Base-by-base conservation (phyloP, 2,329 filamentous ascomycete species). In the Diaporthe longicolla region DNA sequence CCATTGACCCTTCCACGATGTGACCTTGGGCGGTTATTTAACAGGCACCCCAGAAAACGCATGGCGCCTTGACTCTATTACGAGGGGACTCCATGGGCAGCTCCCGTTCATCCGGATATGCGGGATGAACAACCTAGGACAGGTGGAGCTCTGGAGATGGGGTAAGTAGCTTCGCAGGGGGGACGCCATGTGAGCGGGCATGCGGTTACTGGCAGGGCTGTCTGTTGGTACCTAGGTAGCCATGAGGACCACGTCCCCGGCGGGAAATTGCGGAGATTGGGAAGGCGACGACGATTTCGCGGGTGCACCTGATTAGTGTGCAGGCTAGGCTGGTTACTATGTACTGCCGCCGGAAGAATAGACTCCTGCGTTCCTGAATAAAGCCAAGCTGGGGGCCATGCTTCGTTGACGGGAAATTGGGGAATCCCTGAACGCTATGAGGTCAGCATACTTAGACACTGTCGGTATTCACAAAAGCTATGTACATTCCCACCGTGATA, bases 291-390 rank as follows among this genome's bases (percentile, higher is more conserved):
- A 40, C 26, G 15, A 5, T 17, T 17, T 29, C 24, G 45, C 26
- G 40, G 32, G 45, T n/a, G 29, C 45, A 43, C 40, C 15, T 48
- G 43, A 37, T 29, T 66, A 50, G 43, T 45, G 19, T 24, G 5
- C 4, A 48, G 61, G 61, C 29, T 50, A 37, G 61, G 10, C 43
- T 35, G 29, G 37, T n/a, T 15, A 15, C 29, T 17, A 3, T 17
- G 17, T 29, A 37, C 43, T 50, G 43, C 61, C 61, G 61, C 45
- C 61, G 61, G 61, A 66, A 50, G 61, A 66, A 66, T 52, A 66
- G 26, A 66, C 29, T 37, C 43, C 26, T 65, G 8, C 17, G 40
- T 65, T 66, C 26, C 61, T 66, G 43, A 10, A 50, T 6, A 8
- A 52, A 21, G 6, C 8, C 11, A 35, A 45, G 61, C 17, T 26